phyloP scores from a whole-genome alignment of 2,329 filamentous ascomycete genomes.

The Paraphoma sp. region DNA sequence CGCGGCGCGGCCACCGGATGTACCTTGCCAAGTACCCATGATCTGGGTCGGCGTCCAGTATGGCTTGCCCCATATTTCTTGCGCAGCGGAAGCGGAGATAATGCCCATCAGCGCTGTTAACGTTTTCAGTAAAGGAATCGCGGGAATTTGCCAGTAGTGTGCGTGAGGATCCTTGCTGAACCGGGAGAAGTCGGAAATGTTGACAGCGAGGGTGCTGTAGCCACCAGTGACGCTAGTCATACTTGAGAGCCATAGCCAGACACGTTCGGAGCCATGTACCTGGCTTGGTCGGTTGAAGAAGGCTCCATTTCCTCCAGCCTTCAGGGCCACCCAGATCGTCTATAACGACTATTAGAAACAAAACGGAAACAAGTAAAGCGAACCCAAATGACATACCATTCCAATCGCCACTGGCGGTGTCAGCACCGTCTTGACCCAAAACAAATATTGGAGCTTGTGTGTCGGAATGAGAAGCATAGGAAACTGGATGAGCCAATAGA shows the following conservation, averaged over 20 bases:
- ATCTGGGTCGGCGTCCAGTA: slow-evolving; percentile 30
- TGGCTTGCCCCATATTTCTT: slow-evolving; percentile 18
- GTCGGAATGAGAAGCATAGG: slow-evolving; percentile 27
- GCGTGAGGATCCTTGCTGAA: slow-evolving; percentile 17
- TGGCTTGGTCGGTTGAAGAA: slow-evolving; percentile 8
- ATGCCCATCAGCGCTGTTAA: slow-evolving; percentile 27
- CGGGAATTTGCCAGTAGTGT: slow-evolving; percentile 17
- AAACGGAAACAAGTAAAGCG: neutral
- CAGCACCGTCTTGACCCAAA: slow-evolving; percentile 11
- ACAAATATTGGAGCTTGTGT: slow-evolving; percentile 22
- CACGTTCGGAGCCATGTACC: neutral
- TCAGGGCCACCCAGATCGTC: slow-evolving; percentile 13
- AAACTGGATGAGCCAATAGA: slow-evolving; percentile 24
- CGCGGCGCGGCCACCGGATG: slow-evolving; percentile 17
- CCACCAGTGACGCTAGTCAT: slow-evolving; percentile 19
- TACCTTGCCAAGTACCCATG: slow-evolving; percentile 14
- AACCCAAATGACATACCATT: slow-evolving; percentile 1
- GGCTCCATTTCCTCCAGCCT: slow-evolving; percentile 22
- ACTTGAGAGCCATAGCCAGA: slow-evolving; percentile 5
- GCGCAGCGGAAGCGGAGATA: slow-evolving; percentile 17
- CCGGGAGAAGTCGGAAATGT: slow-evolving; percentile 23
- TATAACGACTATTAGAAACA: neutral
- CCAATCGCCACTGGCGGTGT: slow-evolving; percentile 10
- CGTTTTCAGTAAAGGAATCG: slow-evolving; percentile 19
- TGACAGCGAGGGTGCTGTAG: slow-evolving; percentile 17